Evolutionary conservation across 2,329 filamentous ascomycete genomes (phyloP), one percentile per base, ranked within the genome.

Genomic region (Metarhizium brunneum): DNA sequence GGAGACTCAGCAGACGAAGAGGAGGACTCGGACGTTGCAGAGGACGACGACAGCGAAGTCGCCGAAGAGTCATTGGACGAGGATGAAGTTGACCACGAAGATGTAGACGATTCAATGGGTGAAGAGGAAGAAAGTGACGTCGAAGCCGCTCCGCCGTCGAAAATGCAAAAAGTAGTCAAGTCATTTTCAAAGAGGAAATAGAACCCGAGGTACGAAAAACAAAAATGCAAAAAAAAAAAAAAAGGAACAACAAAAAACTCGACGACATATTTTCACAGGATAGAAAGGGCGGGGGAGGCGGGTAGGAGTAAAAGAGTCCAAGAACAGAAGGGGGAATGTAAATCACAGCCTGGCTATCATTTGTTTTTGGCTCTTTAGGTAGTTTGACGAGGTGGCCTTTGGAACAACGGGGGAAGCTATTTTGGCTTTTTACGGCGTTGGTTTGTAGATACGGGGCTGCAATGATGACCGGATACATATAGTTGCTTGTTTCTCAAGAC

Each of bases 41-140:
- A 73, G 8, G 75, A 74, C 3, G 74, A 73, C 2, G 73, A 75
- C 36, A 73, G 73, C 49, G 73, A 74, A 14, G 79, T 75, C 7
- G 78, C 66, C 1, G 75, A 76, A 40, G 76, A 77, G 61, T 73
- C 73, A 1, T 67, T 82, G 2, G 79, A 83, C 25, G 81, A 83
- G 57, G 79, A 84, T 18, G 81, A 85, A 57, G 80, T 81, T 2
- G 73, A 82, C 49, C 78, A 84, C 54, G 77, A 82, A 40, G 83
- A 86, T 53, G 74, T 77, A 6, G 73, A 76, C 36, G 78, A 80
- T 53, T 80, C 78, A 8, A 70, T 72, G 67, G 77, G 76, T 6
- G 83, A 85, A 57, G 80, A 81, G 10, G 80, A 78, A 38, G 76
- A 77, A 57, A 79, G 75, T 54, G 78, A 81, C 51, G 71, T 69